These are phyloP conservation scores for Melocanna baccifera DNA, from an alignment of 176 grass and related monocot genomes.

Conservation along the genomic window DNA sequence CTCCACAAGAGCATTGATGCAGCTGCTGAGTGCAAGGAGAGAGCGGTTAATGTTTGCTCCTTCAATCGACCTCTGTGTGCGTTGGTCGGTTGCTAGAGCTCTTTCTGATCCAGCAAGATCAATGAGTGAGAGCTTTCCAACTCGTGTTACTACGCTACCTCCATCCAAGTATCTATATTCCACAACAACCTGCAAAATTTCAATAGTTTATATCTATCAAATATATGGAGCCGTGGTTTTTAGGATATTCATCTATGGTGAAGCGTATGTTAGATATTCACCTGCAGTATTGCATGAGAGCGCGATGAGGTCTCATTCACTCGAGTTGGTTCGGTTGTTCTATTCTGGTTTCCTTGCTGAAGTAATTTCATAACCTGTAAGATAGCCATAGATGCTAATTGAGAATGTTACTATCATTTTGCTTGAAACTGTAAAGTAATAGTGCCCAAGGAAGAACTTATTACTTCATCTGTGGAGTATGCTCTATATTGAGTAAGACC, in stretches of 20 bases:
- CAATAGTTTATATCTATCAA: slow-evolving; percentile 18
- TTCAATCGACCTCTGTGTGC: slow-evolving; percentile 74
- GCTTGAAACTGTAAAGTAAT: slow-evolving; percentile 9
- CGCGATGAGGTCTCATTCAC: slow-evolving; percentile 89
- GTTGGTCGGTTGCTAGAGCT: slow-evolving; percentile 87
- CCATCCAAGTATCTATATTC: slow-evolving; percentile 78
- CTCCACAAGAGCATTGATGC: slow-evolving; percentile 94
- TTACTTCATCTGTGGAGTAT: slow-evolving; percentile 94
- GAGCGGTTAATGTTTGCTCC: slow-evolving; percentile 96
- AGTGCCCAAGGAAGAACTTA: slow-evolving; percentile 13
- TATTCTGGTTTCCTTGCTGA: slow-evolving; percentile 93
- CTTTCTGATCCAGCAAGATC: slow-evolving; percentile 98
- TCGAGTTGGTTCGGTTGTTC: slow-evolving; percentile 91
- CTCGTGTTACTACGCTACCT: slow-evolving; percentile 38
- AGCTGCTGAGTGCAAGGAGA: slow-evolving; percentile 85
- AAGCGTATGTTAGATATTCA: slow-evolving; percentile 26
- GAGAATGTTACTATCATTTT: slow-evolving; percentile 17
- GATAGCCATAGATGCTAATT: slow-evolving; percentile 10
- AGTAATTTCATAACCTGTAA: slow-evolving; percentile 88
- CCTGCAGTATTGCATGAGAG: slow-evolving; percentile 95
- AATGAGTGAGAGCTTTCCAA: slow-evolving; percentile 89
- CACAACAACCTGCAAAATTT: slow-evolving; percentile 60
- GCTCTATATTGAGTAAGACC: slow-evolving; percentile 91
- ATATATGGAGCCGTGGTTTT: neutral
- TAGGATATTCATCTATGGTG: too few species aligned